Conservation (phyloP, 2,329 filamentous ascomycete genomes). For the Fusarium phyllophilum region DNA sequence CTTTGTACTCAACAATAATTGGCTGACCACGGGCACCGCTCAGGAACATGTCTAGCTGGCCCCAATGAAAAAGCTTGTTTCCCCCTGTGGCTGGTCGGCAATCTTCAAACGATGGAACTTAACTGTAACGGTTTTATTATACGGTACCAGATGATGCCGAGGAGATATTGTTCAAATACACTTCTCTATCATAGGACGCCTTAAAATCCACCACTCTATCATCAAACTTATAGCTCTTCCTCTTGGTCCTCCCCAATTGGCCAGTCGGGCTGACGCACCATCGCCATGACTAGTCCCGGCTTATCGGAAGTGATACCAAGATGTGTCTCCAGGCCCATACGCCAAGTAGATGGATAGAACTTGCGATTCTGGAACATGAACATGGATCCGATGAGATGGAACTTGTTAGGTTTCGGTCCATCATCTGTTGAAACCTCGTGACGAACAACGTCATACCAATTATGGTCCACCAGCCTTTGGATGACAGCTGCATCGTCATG, state of each 20-base stretch:
- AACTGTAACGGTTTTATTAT: not conserved
- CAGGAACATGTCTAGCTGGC: not conserved
- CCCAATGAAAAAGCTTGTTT: not conserved
- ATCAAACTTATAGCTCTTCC: not conserved
- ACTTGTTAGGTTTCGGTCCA: constrained; percentile 14
- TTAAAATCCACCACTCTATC: not conserved
- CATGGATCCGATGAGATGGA: constrained; percentile 28
- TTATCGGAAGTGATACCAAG: constrained; percentile 18
- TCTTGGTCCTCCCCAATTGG: constrained; percentile 7
- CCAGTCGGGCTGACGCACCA: constrained; percentile 21
- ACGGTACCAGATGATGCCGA: not conserved
- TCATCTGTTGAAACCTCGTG: constrained; percentile 13
- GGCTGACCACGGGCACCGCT: not conserved
- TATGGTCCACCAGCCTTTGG: constrained; percentile 21
- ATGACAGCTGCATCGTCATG: constrained; percentile 25
- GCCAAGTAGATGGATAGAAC: constrained; percentile 2
- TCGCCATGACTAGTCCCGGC: constrained; percentile 15
- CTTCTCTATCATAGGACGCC: not conserved
- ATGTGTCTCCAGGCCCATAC: constrained; percentile 23
- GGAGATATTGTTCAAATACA: not conserved
- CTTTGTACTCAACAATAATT: not conserved
- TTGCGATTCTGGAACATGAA: constrained; percentile 23
- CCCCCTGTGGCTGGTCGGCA: not conserved
- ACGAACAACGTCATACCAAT: constrained; percentile 27
- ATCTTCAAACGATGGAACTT: not conserved